Evolutionary conservation across 495 filamentous ascomycete species (phyloP), one percentile per base, ranked within the genome.

Genomic region (Talaromyces stipitatus): DNA sequence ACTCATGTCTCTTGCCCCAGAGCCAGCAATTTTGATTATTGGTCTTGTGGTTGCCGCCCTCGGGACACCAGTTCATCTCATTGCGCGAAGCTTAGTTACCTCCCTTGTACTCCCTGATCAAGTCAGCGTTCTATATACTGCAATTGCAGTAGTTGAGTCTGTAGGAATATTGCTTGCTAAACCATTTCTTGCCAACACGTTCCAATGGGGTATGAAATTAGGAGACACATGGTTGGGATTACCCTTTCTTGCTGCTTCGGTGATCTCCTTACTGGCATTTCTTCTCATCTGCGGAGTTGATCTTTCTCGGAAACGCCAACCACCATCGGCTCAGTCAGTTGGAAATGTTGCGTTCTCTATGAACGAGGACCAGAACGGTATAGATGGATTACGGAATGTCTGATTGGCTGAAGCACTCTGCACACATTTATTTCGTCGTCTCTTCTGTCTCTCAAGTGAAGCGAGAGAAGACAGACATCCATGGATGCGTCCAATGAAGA

Each of bases 281-380:
- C 80, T 8, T 82, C 81, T 64, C 70, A 81, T 51, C 66, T 74
- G 52, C 76, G 77, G 14, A 74, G 78, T 22, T 12, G 26, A 28
- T n/a, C 46, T 50, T 5, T 50, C 46, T 9, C 23, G 27, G 10
- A 73, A 83, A 24, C 76, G 74, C 30, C 80, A 82, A 61, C 72
- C 71, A 6, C 63, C 80, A 52, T 71, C 81, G 27, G 68, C 82
- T 46, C 70, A 71, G 2, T 18, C 8, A 18, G 36, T 41, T 16
- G 36, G 33, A n/a, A n/a, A n/a, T n/a, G n/a, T n/a, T n/a, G n/a
- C n/a, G n/a, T n/a, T n/a, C n/a, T n/a, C n/a, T n/a, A n/a, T n/a
- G n/a, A n/a, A n/a, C n/a, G n/a, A n/a, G n/a, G n/a, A n/a, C n/a
- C n/a, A n/a, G n/a, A n/a, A n/a, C n/a, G n/a, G n/a, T n/a, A n/a